These are phyloP conservation scores for Coemansia furcata DNA, from an alignment of 192 early-diverging fungal species.

Conservation along the genomic window DNA sequence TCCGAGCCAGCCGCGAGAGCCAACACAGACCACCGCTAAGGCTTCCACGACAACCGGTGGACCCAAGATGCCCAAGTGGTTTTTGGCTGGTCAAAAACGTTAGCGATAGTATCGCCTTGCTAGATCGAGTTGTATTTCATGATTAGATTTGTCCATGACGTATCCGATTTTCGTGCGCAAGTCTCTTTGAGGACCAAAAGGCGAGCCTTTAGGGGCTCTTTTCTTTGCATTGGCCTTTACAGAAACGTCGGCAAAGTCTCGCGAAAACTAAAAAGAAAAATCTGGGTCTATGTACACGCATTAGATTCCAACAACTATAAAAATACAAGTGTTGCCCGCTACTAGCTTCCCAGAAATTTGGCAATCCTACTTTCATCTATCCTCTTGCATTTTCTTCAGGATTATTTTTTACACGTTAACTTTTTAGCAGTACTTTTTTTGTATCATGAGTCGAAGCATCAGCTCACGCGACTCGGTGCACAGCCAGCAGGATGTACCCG, in stretches of 20 bases:
- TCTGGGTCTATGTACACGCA: no score
- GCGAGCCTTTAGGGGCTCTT: no score
- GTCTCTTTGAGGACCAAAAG: no score
- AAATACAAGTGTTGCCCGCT: not conserved
- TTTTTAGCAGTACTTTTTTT: not conserved
- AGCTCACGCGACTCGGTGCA: not conserved
- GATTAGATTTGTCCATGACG: no score
- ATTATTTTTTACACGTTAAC: not conserved
- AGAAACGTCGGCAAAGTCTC: not conserved
- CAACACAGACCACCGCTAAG: not conserved
- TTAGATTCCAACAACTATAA: no score
- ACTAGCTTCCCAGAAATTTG: no score
- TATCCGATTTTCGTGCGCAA: not conserved
- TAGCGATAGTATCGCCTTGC: not conserved
- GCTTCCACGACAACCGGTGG: not conserved
- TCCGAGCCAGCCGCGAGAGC: not conserved
- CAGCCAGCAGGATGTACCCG: not conserved
- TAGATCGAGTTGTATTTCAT: no score
- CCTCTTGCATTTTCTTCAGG: not conserved
- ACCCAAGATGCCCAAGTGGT: constrained; percentile 45
- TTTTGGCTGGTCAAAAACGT: constrained; percentile 36
- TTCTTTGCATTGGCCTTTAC: no score
- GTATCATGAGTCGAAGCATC: not conserved
- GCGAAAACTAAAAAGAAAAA: no score
- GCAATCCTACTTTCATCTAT: not conserved